phyloP scores from a whole-genome alignment of 176 grass and related monocot genomes.

The Oryza nivara region DNA sequence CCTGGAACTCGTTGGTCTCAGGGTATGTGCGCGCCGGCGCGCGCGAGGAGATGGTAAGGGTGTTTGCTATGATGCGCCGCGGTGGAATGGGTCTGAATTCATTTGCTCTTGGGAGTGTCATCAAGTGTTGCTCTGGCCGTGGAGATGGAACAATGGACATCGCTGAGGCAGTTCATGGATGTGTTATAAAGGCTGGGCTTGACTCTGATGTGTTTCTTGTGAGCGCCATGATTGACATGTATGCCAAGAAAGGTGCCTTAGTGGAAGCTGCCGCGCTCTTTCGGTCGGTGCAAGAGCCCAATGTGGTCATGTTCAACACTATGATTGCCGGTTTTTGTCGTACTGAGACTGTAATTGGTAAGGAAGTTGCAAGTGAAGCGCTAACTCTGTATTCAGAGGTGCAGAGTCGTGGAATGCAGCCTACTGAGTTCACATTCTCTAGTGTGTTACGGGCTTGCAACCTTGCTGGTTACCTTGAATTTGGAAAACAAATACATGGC shows the following conservation, averaged over 20 bases:
- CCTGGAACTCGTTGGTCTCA: conserved; percentile 73
- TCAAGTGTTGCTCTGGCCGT: conserved; percentile 53
- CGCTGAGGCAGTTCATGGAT: conserved; percentile 61
- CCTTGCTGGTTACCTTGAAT: conserved; percentile 46
- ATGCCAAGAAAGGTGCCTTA: conserved; percentile 55
- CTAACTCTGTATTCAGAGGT: conserved; percentile 55
- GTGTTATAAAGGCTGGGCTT: conserved; percentile 68
- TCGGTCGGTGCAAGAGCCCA: conserved; percentile 52
- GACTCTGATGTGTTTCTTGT: conserved; percentile 51
- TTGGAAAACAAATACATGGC: conserved; percentile 72
- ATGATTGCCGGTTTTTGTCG: conserved; percentile 67
- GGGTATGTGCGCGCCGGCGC: conserved; percentile 44
- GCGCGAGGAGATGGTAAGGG: conserved; percentile 27
- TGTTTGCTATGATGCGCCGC: conserved; percentile 54
- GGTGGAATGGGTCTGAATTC: conserved; percentile 55
- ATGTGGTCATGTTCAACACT: conserved; percentile 75
- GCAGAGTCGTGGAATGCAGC: conserved; percentile 57
- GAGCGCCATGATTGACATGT: conserved; percentile 67
- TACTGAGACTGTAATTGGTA: conserved; percentile 33
- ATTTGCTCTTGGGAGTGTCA: conserved; percentile 69
- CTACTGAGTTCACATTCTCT: conserved; percentile 78
- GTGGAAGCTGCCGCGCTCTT: conserved; percentile 54
- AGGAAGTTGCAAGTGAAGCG: conserved; percentile 37
- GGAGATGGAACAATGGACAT: background rate
- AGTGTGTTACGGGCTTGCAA: conserved; percentile 51